Evolutionary conservation across 2,329 filamentous ascomycete species (phyloP).

Genomic region (Triangularia setosa): DNA sequence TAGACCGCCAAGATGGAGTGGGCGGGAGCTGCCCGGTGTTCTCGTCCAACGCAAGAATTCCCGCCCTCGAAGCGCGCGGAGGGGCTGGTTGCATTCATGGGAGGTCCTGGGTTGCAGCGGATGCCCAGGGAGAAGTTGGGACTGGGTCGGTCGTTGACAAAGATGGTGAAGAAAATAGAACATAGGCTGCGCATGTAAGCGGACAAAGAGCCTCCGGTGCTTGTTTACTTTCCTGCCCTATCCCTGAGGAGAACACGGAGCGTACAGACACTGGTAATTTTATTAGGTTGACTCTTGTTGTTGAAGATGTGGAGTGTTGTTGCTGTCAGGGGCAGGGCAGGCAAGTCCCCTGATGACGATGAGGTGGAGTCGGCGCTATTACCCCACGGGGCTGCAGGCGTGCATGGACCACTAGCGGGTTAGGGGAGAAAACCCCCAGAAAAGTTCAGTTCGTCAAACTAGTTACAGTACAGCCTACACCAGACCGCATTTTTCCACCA

Average conservation of each 20-base stretch:
- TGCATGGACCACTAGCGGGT: not conserved
- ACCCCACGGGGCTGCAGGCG: not conserved
- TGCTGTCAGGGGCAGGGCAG: not conserved
- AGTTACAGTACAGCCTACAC: no score
- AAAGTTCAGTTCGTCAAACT: not conserved
- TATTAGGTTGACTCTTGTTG: not conserved
- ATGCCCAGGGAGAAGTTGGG: not conserved
- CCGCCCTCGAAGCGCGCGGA: not conserved
- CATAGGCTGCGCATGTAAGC: not conserved
- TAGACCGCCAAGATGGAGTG: not conserved
- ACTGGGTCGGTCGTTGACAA: no score
- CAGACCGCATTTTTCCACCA: not conserved
- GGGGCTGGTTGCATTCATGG: not conserved
- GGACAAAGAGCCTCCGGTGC: not conserved
- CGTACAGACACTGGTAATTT: not conserved
- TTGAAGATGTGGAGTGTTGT: not conserved
- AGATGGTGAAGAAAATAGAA: not conserved
- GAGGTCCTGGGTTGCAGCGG: not conserved
- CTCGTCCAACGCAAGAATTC: slow-evolving; percentile 1
- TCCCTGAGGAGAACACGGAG: not conserved
- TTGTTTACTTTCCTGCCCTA: not conserved
- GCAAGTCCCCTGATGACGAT: not conserved
- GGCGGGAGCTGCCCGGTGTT: not conserved
- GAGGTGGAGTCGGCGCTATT: not conserved
- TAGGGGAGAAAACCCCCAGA: not conserved